Percentiles rank a stretch among this genome's conserved stretches.
These are phyloP conservation scores for Aspergillus niger DNA, from an alignment of 2,329 filamentous ascomycete species.

Conservation along the genomic window DNA sequence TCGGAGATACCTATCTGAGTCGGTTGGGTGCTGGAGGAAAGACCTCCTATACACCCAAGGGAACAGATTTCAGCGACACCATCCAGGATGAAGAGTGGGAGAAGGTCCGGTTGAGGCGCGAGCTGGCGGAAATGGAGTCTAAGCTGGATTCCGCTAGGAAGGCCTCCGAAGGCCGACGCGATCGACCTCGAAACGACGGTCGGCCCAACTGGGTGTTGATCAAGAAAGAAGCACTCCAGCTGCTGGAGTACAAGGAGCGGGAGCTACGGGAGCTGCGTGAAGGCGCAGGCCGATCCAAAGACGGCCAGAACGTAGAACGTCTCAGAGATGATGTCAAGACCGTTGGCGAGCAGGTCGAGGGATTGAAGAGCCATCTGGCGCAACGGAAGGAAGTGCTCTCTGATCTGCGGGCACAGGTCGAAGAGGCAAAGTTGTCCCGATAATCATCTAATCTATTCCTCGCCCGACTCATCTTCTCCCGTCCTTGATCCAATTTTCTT, in stretches of 20 bases:
- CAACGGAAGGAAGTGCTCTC: constrained; percentile 74
- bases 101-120: constrained; percentile 90
- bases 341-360: constrained; percentile 92
- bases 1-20: constrained; percentile 94
- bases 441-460: constrained; percentile 22
- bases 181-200: constrained; percentile 60
- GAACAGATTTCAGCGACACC: constrained; percentile 85
- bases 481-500: constrained; percentile 9
- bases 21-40: constrained; percentile 77
- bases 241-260: constrained; percentile 91
- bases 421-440: constrained; percentile 72
- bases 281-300: constrained; percentile 56
- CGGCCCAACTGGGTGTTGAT: constrained; percentile 85
- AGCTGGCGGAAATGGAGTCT: constrained; percentile 83
- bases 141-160: constrained; percentile 83
- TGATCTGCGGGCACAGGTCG: constrained; percentile 77
- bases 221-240: constrained; percentile 88
- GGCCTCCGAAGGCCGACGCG: constrained; percentile 64
- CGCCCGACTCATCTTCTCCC: neutral
- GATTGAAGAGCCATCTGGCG: constrained; percentile 78
- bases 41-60: constrained; percentile 74
- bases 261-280: constrained; percentile 72
- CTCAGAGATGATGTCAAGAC: constrained; percentile 83
- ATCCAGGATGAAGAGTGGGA: constrained; percentile 94
- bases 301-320: constrained; percentile 72